Evolutionary conservation across 1,284 basidiomycete genomes (phyloP), one percentile per base, ranked within the genome.

Genomic region (Sporisorium scitamineum): DNA sequence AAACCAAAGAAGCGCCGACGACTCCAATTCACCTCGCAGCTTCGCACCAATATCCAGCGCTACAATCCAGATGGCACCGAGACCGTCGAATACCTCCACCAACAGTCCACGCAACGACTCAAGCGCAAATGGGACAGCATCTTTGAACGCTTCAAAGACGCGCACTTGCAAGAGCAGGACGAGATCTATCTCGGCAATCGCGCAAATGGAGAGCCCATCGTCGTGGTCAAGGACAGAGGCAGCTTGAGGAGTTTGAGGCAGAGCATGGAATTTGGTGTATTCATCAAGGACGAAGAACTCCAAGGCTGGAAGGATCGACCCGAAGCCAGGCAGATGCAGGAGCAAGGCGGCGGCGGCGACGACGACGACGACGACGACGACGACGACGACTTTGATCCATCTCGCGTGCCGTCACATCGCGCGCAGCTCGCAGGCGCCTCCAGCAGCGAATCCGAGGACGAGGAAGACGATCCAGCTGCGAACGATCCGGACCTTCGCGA

Each of bases 101-200:
- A 79, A 42, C 76, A 82, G 48, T 80, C 79, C 11, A 78, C 76
- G 1, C 70, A 79, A 55, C 75, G 81, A 2, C 81, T 84, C 41
- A 81, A 83, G 24, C 58, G 48, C 51, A 80, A 80, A 31, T 84
- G 83, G 83, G 82, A 84, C 37, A 63, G 66, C 50, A 84, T 84
- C 42, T 81, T 77, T 47, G 78, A 81, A 26, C 73, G 76, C 14
- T 84, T 82, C 72, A 77, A 79, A 22, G 78, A 82, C 47, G 82
- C 83, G 8, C 83, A 84, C 31, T 29, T 84, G 24, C 67, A 79
- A 26, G 73, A 78, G 22, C 82, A 84, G 56, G 81, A 83, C 56
- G 83, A 84, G 63, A 80, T 84, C n/a, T 77, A 80, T 41, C 76
- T 84, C n/a, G 80, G 82, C 16, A 67, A 75, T n/a, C 51, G 67